phyloP scores from a whole-genome alignment of 352 stramenopile species.

The Phytophthora uliginosa region DNA sequence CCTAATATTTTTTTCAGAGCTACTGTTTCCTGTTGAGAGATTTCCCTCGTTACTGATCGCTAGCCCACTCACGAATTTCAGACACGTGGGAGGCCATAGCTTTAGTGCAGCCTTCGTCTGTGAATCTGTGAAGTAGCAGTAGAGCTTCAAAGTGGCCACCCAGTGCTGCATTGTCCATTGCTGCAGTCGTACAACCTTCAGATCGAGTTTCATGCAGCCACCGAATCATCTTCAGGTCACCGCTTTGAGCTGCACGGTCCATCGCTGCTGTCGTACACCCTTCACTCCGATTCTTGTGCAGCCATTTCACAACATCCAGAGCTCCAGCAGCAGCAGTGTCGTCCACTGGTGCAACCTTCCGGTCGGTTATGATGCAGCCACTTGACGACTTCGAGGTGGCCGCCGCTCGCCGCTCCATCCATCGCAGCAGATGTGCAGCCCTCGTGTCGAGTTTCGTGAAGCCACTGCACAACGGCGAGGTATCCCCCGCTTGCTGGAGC shows the following conservation, averaged over 20 bases:
- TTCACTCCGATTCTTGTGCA: background rate
- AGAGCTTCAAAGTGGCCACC: conserved; percentile 17
- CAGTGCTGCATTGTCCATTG: conserved; percentile 26
- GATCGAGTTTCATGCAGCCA: conserved; percentile 17
- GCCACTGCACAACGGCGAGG: conserved; percentile 1
- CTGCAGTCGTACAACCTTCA: conserved; percentile 27
- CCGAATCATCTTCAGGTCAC: conserved; percentile 6
- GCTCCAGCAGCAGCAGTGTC: background rate
- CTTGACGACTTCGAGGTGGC: conserved; percentile 3
- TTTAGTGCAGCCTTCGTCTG: conserved; percentile 18
- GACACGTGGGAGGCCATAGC: background rate
- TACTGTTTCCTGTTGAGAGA: no score
- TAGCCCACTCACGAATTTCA: background rate
- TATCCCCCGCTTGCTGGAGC: background rate
- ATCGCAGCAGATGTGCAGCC: background rate
- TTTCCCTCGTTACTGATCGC: no score
- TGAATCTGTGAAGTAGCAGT: conserved; percentile 6
- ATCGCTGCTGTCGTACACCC: conserved; percentile 6
- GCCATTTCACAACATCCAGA: conserved; percentile 5
- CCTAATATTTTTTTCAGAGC: no score
- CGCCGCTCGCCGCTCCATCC: background rate
- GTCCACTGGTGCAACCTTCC: conserved; percentile 1
- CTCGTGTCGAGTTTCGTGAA: background rate
- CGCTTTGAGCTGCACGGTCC: background rate
- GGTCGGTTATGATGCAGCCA: background rate